Evolutionary conservation across 2,329 filamentous ascomycete genomes (phyloP).

Genomic region (Domatiomyces catenatus): DNA sequence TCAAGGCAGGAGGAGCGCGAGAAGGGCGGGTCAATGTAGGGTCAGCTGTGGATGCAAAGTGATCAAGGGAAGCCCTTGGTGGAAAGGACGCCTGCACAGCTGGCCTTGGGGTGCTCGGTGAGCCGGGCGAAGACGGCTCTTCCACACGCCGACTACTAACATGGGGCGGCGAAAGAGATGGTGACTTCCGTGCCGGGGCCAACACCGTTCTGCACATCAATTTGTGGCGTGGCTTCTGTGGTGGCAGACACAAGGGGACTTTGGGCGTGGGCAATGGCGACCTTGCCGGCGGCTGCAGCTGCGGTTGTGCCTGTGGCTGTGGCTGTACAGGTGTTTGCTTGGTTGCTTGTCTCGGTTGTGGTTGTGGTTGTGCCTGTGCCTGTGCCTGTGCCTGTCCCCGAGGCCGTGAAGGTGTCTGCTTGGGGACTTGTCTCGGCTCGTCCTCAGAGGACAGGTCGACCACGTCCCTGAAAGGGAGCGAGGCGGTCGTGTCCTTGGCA

Average conservation of each 20-base stretch:
- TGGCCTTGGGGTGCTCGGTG: background rate
- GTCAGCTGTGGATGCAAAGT: background rate
- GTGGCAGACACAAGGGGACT: background rate
- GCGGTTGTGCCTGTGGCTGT: background rate
- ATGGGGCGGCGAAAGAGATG: background rate
- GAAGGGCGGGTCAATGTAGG: background rate
- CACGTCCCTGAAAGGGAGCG: background rate
- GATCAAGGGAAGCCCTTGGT: background rate
- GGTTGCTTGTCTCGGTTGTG: background rate
- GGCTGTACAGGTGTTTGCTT: background rate
- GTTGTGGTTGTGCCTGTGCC: background rate
- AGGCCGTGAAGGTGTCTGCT: background rate
- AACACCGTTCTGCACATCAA: slow-evolving; percentile 28
- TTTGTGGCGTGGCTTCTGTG: slow-evolving; percentile 27
- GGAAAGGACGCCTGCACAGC: background rate
- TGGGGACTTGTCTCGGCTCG: background rate
- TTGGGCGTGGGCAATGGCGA: background rate
- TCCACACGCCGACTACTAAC: background rate
- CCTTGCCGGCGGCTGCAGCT: background rate
- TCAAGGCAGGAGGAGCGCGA: slow-evolving; percentile 8
- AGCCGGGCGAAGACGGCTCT: background rate
- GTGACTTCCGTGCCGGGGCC: background rate
- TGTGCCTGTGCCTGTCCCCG: no score
- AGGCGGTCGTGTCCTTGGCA: background rate
- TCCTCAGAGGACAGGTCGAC: background rate